A percentile compares a stretch with the other conserved stretches of the same genome.
These are phyloP conservation scores for Pythium phragmiticola DNA, from an alignment of 352 stramenopile species.

Conservation along the genomic window DNA sequence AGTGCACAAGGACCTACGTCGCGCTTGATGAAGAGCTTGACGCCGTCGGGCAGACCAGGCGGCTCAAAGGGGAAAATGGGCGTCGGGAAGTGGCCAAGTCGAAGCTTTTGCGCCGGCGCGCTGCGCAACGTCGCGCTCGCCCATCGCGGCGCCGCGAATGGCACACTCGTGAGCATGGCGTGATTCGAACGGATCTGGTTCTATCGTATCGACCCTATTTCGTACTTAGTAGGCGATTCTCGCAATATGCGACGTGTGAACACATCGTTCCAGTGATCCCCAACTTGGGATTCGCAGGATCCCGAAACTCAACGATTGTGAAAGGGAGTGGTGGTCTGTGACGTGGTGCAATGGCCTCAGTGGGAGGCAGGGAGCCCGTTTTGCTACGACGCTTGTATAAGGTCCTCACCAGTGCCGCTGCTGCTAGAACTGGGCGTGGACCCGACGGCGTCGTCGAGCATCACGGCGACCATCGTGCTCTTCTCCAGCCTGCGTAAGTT, in stretches of 20 bases:
- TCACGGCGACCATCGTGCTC: constrained; percentile 78
- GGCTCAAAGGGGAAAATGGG: constrained; percentile 74
- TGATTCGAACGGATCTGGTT: too few relatives aligned
- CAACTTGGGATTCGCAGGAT: not conserved
- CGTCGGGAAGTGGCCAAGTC: constrained; percentile 77
- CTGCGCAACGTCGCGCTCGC: constrained; percentile 41
- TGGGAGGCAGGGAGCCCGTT: too few relatives aligned
- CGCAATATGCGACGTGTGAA: not conserved
- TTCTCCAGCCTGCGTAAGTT: constrained; percentile 63
- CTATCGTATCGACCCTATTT: not conserved
- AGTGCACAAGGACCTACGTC: constrained; percentile 36
- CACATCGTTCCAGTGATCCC: not conserved
- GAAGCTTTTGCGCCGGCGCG: constrained; percentile 48
- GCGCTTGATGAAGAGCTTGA: constrained; percentile 85
- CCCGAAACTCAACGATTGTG: not conserved
- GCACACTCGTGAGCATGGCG: constrained; percentile 58
- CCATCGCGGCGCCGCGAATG: constrained; percentile 64
- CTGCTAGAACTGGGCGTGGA: constrained; percentile 93
- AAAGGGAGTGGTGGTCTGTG: constrained; percentile 2
- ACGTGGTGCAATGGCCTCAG: constrained; percentile 19
- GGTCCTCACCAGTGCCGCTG: constrained; percentile 42
- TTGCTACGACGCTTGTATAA: too few relatives aligned
- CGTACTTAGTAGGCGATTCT: constrained; percentile 7
- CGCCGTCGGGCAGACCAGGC: constrained; percentile 60
- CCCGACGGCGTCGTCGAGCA: constrained; percentile 81